Conservation (phyloP, 2,329 filamentous ascomycete species). For the Trichoderma arundinaceum region DNA sequence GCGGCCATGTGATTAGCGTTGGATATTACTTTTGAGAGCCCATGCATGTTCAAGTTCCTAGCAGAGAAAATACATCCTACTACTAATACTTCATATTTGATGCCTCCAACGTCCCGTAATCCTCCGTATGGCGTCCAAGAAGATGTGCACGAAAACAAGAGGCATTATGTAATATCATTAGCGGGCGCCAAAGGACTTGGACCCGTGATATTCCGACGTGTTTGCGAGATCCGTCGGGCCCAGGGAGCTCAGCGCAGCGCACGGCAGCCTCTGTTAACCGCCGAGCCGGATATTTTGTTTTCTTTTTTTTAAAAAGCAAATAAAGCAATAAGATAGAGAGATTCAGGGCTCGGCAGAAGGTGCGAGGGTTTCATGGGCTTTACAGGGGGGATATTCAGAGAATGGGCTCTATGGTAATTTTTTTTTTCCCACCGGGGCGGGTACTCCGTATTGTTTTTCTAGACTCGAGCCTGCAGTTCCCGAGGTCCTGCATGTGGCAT, state of each 20-base stretch:
- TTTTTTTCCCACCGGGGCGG: not conserved
- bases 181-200: not conserved
- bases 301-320: too few relatives aligned
- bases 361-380: conserved; percentile 1
- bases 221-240: not conserved
- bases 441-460: not conserved
- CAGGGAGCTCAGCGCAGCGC: too few relatives aligned
- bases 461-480: conserved; percentile 34
- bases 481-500: conserved; percentile 38
- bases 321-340: too few relatives aligned
- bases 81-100: not conserved
- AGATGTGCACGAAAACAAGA: not conserved
- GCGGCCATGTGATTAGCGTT: not conserved
- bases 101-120: not conserved
- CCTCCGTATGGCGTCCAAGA: not conserved
- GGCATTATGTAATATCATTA: conserved; percentile 20
- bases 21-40: not conserved
- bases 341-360: not conserved
- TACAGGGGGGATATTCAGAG: not conserved
- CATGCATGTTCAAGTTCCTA: not conserved
- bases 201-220: conserved; percentile 24
- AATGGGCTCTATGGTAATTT: not conserved
- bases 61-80: too few relatives aligned
- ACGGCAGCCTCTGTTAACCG: conserved; percentile 3
- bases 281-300: not conserved